Conservation (phyloP, 2,329 filamentous ascomycete genomes). For the Talaromyces sp. region DNA sequence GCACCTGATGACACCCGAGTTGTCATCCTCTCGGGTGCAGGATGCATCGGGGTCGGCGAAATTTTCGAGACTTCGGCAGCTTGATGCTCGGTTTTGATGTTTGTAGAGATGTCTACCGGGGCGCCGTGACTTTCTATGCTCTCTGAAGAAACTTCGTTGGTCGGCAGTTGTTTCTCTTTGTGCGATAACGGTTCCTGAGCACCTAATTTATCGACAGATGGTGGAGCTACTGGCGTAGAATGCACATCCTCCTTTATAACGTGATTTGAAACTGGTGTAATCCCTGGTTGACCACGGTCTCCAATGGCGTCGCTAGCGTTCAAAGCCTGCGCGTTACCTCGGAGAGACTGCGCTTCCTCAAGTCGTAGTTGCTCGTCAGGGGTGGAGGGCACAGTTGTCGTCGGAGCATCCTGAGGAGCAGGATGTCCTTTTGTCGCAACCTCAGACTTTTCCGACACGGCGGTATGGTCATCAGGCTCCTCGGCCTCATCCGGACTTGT, state of each 20-base stretch:
- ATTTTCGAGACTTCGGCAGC: conserved; percentile 21
- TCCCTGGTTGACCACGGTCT: conserved; percentile 11
- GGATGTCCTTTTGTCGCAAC: conserved; percentile 10
- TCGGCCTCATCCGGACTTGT: conserved; percentile 68
- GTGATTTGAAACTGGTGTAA: conserved; percentile 19
- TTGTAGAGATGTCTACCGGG: conserved; percentile 1
- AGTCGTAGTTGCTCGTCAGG: conserved; percentile 56
- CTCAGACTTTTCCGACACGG: conserved; percentile 5
- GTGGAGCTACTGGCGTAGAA: conserved; percentile 9
- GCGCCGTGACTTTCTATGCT: background rate
- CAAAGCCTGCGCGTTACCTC: conserved; percentile 14
- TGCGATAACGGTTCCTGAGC: conserved; percentile 14
- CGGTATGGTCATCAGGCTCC: conserved; percentile 39
- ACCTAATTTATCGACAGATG: conserved; percentile 16
- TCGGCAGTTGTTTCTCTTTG: conserved; percentile 6
- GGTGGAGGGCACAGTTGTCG: conserved; percentile 40
- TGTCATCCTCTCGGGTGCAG: conserved; percentile 54
- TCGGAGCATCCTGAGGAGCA: conserved; percentile 16
- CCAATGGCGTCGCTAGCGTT: conserved; percentile 18
- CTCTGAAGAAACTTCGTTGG: conserved; percentile 14
- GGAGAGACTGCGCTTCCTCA: conserved; percentile 48
- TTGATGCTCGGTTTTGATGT: conserved; percentile 1
- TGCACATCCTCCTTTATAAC: conserved; percentile 21
- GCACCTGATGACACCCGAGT: conserved; percentile 66
- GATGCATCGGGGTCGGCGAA: conserved; percentile 16